Conservation (phyloP, 805 yeast genomes). For the Pichia pseudocactophila region DNA sequence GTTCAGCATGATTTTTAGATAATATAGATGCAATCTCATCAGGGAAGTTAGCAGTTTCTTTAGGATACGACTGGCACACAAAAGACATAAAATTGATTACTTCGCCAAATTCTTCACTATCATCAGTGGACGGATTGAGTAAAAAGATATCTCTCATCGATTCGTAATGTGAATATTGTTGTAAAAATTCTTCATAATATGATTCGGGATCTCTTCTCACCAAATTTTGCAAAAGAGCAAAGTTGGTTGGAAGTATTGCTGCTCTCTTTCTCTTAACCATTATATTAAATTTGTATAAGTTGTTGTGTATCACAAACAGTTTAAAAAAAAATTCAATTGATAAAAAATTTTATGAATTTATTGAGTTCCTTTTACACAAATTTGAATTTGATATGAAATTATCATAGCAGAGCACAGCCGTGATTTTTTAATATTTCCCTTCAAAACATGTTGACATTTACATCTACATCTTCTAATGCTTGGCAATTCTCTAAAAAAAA, state of each 20-base stretch:
- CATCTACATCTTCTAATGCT: no score
- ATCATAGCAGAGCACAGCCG: no score
- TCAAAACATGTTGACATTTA: no score
- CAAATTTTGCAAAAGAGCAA: constrained; percentile 82
- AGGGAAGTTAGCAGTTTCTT: constrained; percentile 80
- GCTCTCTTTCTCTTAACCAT: constrained; percentile 91
- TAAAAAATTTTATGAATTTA: neutral
- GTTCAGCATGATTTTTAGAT: constrained; percentile 65
- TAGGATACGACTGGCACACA: constrained; percentile 83
- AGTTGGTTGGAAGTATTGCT: constrained; percentile 85
- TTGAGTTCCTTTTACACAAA: neutral
- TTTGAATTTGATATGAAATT: no score
- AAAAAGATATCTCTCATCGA: constrained; percentile 82
- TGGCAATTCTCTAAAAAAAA: no score
- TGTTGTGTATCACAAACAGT: no score
- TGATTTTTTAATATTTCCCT: no score
- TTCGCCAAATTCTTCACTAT: constrained; percentile 65
- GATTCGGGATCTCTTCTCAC: constrained; percentile 93
- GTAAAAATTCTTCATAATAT: constrained; percentile 85
- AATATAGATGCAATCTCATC: constrained; percentile 65
- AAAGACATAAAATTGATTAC: constrained; percentile 87
- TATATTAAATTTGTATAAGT: neutral
- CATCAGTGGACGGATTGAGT: constrained; percentile 55
- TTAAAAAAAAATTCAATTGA: no score
- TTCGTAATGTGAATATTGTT: constrained; percentile 88